Evolutionary conservation across 495 filamentous ascomycete species (phyloP).

Genomic region (Neurospora sp.): DNA sequence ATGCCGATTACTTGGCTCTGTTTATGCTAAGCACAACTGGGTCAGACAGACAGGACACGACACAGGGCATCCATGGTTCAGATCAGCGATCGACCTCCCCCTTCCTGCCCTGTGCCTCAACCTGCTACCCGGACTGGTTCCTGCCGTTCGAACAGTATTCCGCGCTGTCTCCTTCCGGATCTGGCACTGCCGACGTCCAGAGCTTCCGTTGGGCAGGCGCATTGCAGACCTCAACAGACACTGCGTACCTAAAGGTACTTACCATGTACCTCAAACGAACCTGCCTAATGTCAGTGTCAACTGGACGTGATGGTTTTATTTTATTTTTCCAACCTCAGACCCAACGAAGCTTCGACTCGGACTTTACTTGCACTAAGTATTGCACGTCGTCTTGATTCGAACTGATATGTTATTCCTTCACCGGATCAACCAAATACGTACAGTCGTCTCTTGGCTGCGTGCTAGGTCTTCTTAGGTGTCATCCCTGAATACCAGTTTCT

Average conservation of each 20-base stretch:
- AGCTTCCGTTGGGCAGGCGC: neutral
- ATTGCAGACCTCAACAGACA: neutral
- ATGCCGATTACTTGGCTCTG: neutral
- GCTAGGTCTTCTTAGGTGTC: neutral
- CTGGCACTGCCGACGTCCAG: neutral
- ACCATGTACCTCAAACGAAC: neutral
- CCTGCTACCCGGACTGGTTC: neutral
- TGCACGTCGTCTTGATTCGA: neutral
- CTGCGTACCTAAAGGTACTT: neutral
- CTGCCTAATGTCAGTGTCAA: neutral
- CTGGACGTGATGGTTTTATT: neutral
- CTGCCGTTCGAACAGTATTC: neutral
- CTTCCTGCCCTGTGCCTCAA: neutral
- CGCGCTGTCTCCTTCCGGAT: neutral
- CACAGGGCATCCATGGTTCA: conserved; percentile 1
- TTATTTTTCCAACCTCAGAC: neutral
- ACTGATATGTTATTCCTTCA: neutral
- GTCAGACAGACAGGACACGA: neutral
- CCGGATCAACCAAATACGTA: neutral
- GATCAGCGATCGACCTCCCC: neutral
- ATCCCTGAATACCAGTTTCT: neutral
- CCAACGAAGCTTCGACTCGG: neutral
- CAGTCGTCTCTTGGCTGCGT: neutral
- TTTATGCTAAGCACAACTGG: neutral
- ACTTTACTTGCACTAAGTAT: neutral